These are phyloP conservation scores for Cyanidiococcus yangmingshanensis DNA, from an alignment of 23 red algal genomes.

Conservation along the genomic window DNA sequence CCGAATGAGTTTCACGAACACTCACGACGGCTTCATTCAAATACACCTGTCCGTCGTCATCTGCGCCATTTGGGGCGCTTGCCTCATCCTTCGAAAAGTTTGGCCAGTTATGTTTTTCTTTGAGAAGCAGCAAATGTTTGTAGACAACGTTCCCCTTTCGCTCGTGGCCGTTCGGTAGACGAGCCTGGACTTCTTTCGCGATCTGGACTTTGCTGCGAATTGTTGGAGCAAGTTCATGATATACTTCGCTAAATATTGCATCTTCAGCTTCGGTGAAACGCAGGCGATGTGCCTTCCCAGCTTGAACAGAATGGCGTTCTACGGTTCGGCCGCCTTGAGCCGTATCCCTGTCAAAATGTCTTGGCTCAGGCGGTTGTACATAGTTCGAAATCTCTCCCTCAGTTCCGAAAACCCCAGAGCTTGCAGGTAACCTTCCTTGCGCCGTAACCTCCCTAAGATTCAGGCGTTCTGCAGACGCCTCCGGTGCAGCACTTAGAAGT, in stretches of 20 bases:
- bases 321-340: neutral
- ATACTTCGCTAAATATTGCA: slow-evolving; percentile 1
- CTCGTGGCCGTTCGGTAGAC: neutral
- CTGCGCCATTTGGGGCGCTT: neutral
- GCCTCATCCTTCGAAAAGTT: neutral
- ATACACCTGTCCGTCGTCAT: neutral
- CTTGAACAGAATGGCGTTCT: neutral
- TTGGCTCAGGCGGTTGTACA: neutral
- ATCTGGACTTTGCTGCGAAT: neutral
- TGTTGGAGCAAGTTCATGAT: neutral
- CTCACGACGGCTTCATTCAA: neutral
- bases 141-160: slow-evolving; percentile 1
- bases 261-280: slow-evolving; percentile 15
- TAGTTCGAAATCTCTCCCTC: neutral
- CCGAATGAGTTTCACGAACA: neutral
- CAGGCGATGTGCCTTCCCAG: neutral
- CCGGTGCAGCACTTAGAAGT: neutral
- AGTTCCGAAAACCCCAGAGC: neutral
- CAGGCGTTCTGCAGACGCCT: neutral
- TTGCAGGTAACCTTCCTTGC: neutral
- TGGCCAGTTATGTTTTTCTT: slow-evolving; percentile 13
- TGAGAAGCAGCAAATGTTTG: slow-evolving; percentile 19
- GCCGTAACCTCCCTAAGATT: neutral
- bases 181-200: slow-evolving; percentile 6
- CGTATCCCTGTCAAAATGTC: neutral